phyloP scores from a whole-genome alignment of 352 stramenopile species.

The Phytophthora megakarya region DNA sequence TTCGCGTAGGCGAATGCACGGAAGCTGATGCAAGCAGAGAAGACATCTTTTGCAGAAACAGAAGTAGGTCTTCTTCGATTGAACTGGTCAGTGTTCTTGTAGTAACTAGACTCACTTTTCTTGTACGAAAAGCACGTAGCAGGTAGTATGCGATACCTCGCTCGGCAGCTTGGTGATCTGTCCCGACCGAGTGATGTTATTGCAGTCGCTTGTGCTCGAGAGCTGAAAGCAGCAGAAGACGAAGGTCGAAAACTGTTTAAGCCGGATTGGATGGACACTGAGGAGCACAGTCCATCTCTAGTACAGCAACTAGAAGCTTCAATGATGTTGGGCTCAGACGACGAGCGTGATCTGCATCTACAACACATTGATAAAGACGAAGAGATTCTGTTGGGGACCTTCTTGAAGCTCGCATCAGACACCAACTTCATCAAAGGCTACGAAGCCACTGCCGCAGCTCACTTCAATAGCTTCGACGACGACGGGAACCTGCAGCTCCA shows the following conservation, averaged over 20 bases:
- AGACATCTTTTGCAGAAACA: constrained; percentile 20
- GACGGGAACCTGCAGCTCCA: constrained; percentile 32
- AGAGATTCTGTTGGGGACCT: constrained; percentile 1
- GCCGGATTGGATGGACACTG: constrained; percentile 20
- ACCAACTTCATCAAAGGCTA: constrained; percentile 11
- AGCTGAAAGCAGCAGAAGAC: constrained; percentile 28
- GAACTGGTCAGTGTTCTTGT: not conserved
- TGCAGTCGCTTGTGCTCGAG: constrained; percentile 24
- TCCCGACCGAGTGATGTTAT: constrained; percentile 54
- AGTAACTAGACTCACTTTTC: not conserved
- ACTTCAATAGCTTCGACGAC: constrained; percentile 39
- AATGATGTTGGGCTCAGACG: constrained; percentile 25
- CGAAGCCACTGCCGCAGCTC: constrained; percentile 8
- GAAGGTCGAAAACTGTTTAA: constrained; percentile 14
- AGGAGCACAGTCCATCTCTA: constrained; percentile 1
- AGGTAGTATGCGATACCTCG: constrained; percentile 58
- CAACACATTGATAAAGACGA: constrained; percentile 18
- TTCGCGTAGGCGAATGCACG: constrained; percentile 46
- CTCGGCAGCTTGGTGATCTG: constrained; percentile 44
- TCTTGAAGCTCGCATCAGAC: constrained; percentile 11
- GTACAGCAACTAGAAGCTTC: constrained; percentile 1
- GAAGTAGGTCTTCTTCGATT: constrained; percentile 30
- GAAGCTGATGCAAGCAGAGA: constrained; percentile 49
- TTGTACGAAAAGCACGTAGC: constrained; percentile 25
- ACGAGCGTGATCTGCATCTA: constrained; percentile 20